These are phyloP conservation scores for Pyrenophora tritici-repentis DNA, from an alignment of 2,329 filamentous ascomycete genomes.

Conservation along the genomic window DNA sequence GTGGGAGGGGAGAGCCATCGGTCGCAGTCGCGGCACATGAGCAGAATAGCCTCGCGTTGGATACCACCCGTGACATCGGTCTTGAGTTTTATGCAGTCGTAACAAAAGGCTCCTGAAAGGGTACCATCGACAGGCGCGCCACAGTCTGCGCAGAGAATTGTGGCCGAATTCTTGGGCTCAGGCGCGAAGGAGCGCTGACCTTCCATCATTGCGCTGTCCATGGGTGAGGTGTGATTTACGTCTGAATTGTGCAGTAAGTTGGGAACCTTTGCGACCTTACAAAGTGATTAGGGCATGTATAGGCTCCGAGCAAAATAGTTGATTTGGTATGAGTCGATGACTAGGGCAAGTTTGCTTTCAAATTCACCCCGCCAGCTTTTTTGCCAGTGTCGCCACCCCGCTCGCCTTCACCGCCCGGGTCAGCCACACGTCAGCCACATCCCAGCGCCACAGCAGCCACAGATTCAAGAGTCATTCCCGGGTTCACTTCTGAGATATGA, in stretches of 20 bases:
- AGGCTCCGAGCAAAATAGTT: constrained; percentile 2
- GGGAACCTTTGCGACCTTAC: not conserved
- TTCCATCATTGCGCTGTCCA: constrained; percentile 49
- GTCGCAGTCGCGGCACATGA: constrained; percentile 94
- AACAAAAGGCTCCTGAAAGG: constrained; percentile 81
- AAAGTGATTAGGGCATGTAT: not conserved
- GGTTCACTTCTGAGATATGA: too few relatives aligned
- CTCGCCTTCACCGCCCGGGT: not conserved
- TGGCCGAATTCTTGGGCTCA: constrained; percentile 54
- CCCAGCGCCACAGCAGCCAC: not conserved
- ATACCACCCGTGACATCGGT: constrained; percentile 92
- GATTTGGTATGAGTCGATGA: constrained; percentile 20
- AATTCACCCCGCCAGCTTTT: constrained; percentile 41
- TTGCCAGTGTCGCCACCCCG: constrained; percentile 37
- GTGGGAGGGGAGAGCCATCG: constrained; percentile 83
- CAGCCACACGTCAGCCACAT: too few relatives aligned
- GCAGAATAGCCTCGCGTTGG: constrained; percentile 84
- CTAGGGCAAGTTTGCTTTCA: constrained; percentile 34
- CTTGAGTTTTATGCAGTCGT: constrained; percentile 93
- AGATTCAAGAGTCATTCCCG: too few relatives aligned
- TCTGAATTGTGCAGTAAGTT: not conserved
- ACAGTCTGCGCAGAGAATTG: constrained; percentile 98
- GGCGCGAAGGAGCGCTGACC: constrained; percentile 48
- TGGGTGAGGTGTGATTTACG: constrained; percentile 6
- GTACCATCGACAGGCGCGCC: constrained; percentile 95